Evolutionary conservation across 768 basidiomycete species (phyloP).

Genomic region (Panellus pusillus): DNA sequence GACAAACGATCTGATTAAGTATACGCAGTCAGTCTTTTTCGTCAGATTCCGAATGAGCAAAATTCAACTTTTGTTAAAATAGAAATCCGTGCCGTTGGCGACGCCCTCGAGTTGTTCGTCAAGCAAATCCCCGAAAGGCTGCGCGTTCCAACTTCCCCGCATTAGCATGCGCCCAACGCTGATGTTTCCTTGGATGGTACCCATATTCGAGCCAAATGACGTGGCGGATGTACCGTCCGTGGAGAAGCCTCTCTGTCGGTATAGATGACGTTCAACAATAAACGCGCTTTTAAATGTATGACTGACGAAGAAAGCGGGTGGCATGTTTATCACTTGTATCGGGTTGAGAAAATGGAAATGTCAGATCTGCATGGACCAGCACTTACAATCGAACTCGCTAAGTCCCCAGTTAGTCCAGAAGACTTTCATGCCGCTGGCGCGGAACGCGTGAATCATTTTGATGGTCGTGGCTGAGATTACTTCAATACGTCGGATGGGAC

Average conservation of each 20-base stretch:
- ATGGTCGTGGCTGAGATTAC: constrained; percentile 28
- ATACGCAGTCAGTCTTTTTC: background rate
- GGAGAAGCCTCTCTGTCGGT: constrained; percentile 26
- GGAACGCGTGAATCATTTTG: constrained; percentile 31
- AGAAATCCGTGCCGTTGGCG: constrained; percentile 33
- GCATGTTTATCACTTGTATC: constrained; percentile 29
- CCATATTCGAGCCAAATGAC: constrained; percentile 36
- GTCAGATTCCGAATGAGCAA: background rate
- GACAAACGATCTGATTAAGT: constrained; percentile 29
- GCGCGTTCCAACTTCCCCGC: constrained; percentile 34
- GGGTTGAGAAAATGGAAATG: background rate
- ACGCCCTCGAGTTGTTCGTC: constrained; percentile 30
- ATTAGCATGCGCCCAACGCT: constrained; percentile 31
- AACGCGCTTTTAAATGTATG: background rate
- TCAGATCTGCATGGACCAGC: background rate
- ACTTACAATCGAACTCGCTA: constrained; percentile 32
- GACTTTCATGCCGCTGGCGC: constrained; percentile 30
- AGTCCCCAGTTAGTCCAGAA: constrained; percentile 36
- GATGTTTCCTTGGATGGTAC: constrained; percentile 30
- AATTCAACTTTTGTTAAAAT: constrained; percentile 34
- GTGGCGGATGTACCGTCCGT: constrained; percentile 29
- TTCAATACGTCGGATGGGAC: background rate
- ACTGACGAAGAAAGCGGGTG: constrained; percentile 29
- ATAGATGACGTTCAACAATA: background rate
- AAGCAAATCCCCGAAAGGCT: constrained; percentile 30